Percentiles rank a stretch among this genome's conserved stretches.
These are phyloP conservation scores for Aphanomyces euteiches DNA, from an alignment of 352 stramenopile species.

Conservation along the genomic window DNA sequence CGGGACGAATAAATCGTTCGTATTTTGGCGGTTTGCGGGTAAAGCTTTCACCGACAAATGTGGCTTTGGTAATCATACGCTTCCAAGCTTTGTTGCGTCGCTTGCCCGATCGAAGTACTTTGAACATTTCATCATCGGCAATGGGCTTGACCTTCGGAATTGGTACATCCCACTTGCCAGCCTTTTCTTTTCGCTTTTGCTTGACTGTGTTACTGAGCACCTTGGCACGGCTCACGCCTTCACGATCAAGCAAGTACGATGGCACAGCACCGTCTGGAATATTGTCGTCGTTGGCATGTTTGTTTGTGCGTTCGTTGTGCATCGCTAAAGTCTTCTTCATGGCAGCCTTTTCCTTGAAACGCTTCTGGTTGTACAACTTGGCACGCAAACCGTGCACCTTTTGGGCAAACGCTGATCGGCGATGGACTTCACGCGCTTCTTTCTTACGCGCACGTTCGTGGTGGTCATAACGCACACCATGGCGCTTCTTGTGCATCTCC, in stretches of 20 bases:
- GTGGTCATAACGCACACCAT: conserved; percentile 97
- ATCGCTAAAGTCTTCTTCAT: conserved; percentile 99
- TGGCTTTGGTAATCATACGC: conserved; percentile 90
- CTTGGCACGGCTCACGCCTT: conserved; percentile 98
- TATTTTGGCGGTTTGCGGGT: conserved; percentile 99
- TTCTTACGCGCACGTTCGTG: conserved; percentile 97
- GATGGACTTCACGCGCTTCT: conserved; percentile 97
- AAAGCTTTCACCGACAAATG: conserved; percentile 99
- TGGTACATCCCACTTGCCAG: conserved; percentile 99
- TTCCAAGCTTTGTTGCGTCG: conserved; percentile 92
- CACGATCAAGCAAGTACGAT: conserved; percentile 98
- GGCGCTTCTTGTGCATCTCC: conserved; percentile 99
- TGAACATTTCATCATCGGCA: conserved; percentile 99
- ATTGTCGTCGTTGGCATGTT: conserved; percentile 97
- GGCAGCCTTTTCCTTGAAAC: conserved; percentile 99
- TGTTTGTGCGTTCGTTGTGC: conserved; percentile 98
- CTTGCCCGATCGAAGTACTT: conserved; percentile 96
- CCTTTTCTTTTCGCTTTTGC: conserved; percentile 99
- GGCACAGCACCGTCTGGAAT: conserved; percentile 95
- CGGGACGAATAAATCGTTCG: conserved; percentile 99
- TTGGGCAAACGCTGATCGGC: conserved; percentile 96
- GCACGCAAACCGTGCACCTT: conserved; percentile 98
- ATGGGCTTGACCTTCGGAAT: conserved; percentile 98
- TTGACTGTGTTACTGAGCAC: conserved; percentile 99
- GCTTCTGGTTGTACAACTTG: conserved; percentile 99